These are phyloP conservation scores for Echeveria elegans DNA, from an alignment of 164 flowering plant genomes.

Conservation along the genomic window DNA sequence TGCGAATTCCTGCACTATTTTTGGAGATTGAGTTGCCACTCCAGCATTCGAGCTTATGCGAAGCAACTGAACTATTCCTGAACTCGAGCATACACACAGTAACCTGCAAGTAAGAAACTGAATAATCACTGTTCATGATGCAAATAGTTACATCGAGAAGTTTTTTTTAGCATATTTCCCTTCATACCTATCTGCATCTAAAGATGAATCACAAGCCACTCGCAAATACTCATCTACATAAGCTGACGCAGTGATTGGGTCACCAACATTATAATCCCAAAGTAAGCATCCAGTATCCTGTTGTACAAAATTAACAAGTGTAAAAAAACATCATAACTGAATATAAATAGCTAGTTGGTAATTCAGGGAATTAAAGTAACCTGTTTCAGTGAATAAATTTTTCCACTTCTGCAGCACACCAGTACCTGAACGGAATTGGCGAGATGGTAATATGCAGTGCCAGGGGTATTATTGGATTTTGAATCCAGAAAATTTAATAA, in stretches of 20 bases:
- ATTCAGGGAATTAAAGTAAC: constrained; percentile 20
- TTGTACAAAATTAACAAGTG: not conserved
- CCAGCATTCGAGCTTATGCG: constrained; percentile 19
- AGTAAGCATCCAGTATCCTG: constrained; percentile 56
- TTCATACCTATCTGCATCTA: constrained; percentile 45
- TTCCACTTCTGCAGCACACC: constrained; percentile 73
- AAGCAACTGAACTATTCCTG: constrained; percentile 55
- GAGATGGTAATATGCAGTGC: not conserved
- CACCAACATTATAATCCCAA: constrained; percentile 62
- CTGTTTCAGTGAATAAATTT: constrained; percentile 58
- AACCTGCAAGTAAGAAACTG: constrained; percentile 36
- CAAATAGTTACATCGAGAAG: not conserved
- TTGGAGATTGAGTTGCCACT: constrained; percentile 20
- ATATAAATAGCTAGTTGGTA: not conserved
- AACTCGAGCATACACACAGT: constrained; percentile 57
- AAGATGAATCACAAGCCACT: constrained; percentile 29
- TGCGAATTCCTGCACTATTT: constrained; percentile 43
- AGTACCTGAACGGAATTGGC: constrained; percentile 37
- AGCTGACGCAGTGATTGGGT: constrained; percentile 80
- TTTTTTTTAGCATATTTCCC: not conserved
- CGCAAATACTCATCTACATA: constrained; percentile 66
- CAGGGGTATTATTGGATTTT: not conserved
- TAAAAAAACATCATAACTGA: not conserved
- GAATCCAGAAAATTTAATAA: too few relatives aligned
- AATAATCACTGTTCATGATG: not conserved